A percentile compares a stretch with the other conserved stretches of the same genome.
phyloP scores from a whole-genome alignment of 2,329 filamentous ascomycete genomes.

The Fonsecaea nubica region DNA sequence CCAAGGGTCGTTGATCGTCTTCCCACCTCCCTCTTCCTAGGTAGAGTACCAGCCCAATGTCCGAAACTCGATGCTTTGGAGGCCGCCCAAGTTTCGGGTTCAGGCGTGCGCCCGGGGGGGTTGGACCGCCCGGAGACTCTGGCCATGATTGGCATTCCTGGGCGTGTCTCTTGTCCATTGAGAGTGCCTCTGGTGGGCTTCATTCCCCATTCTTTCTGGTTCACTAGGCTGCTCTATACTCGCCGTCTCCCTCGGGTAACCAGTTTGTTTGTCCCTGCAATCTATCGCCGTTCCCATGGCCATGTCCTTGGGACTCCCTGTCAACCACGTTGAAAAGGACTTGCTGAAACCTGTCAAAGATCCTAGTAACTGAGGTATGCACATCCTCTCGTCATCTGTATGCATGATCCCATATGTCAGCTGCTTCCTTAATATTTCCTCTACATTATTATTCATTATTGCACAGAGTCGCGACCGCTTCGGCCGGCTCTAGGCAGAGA shows the following conservation, averaged over 20 bases:
- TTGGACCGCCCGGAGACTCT: not conserved
- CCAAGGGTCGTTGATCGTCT: conserved; percentile 17
- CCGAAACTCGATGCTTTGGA: conserved; percentile 7
- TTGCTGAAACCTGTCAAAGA: conserved; percentile 17
- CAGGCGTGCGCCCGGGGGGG: not conserved
- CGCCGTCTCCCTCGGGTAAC: not conserved
- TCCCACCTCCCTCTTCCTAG: not conserved
- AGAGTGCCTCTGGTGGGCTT: conserved; percentile 7
- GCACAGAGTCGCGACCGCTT: conserved; percentile 23
- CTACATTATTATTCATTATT: not conserved
- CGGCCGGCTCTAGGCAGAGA: conserved; percentile 5
- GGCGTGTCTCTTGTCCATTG: not conserved
- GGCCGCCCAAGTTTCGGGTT: not conserved
- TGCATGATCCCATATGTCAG: conserved; percentile 4
- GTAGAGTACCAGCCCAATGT: conserved; percentile 3
- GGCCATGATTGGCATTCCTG: not conserved
- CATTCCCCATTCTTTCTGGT: conserved; percentile 8
- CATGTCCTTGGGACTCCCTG: conserved; percentile 32
- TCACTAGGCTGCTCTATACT: not conserved
- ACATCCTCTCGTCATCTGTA: not conserved
- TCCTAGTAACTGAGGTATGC: not conserved
- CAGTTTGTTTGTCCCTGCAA: conserved; percentile 27
- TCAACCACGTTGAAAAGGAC: conserved; percentile 32
- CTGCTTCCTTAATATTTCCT: not conserved
- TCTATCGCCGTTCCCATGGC: conserved; percentile 28